These are phyloP conservation scores for Trametes gibbosa DNA, from an alignment of 768 basidiomycete genomes.

Conservation along the genomic window DNA sequence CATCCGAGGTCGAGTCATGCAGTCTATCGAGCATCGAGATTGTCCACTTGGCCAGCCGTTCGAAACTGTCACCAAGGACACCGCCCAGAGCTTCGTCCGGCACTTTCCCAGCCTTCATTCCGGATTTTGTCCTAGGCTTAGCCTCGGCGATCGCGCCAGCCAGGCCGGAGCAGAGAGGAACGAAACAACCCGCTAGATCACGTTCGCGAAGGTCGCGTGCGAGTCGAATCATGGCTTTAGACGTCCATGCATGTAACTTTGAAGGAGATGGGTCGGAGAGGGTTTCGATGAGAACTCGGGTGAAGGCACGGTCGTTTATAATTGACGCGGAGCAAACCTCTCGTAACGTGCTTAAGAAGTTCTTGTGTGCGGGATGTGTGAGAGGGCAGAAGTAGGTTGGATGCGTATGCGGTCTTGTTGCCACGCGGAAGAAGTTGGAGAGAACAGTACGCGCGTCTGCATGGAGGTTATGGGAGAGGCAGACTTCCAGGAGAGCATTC, in stretches of 20 bases:
- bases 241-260: slow-evolving; percentile 37
- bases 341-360: slow-evolving; percentile 46
- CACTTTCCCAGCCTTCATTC: not conserved
- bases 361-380: slow-evolving; percentile 44
- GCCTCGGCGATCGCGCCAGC: slow-evolving; percentile 8
- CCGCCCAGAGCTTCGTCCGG: not conserved
- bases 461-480: slow-evolving; percentile 41
- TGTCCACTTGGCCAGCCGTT: slow-evolving; percentile 28
- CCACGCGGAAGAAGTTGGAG: slow-evolving; percentile 37
- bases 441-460: slow-evolving; percentile 46
- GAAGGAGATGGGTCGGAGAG: slow-evolving; percentile 23
- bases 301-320: slow-evolving; percentile 32
- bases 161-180: slow-evolving; percentile 32
- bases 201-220: slow-evolving; percentile 29
- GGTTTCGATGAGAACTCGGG: slow-evolving; percentile 31
- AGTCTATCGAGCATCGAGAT: slow-evolving; percentile 22
- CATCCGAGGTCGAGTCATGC: not conserved
- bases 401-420: slow-evolving; percentile 32
- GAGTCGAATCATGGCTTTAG: slow-evolving; percentile 40
- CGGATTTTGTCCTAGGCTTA: not conserved
- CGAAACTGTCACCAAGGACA: not conserved
- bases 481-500: slow-evolving; percentile 48
- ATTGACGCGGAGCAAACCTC: slow-evolving; percentile 36
- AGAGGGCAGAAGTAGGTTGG: slow-evolving; percentile 23
- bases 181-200: slow-evolving; percentile 34